Percentiles rank a stretch among this genome's conserved stretches.
Conservation (phyloP, 1,284 basidiomycete genomes). For the Malassezia cuniculi region DNA sequence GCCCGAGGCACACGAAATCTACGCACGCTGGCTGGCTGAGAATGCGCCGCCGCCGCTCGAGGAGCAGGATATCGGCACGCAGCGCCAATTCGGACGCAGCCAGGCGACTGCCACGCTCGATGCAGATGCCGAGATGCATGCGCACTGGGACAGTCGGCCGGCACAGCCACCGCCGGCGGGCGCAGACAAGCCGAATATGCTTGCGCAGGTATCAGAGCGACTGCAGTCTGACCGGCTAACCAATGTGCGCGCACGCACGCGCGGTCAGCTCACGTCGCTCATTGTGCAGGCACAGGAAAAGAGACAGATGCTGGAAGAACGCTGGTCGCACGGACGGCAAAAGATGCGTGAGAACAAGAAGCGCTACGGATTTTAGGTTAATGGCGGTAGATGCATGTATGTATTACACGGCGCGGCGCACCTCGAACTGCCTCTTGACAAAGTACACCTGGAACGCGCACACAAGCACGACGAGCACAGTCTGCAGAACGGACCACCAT, state of each 20-base stretch:
- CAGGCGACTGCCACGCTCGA: slow-evolving; percentile 5
- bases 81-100: too few relatives aligned
- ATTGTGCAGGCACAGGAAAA: slow-evolving; percentile 32
- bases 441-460: slow-evolving; percentile 98
- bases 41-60: neutral
- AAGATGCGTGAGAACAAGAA: slow-evolving; percentile 13
- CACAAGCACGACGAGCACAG: slow-evolving; percentile 69
- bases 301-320: slow-evolving; percentile 25
- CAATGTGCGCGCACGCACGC: slow-evolving; percentile 20
- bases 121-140: slow-evolving; percentile 3
- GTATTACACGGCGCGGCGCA: slow-evolving; percentile 9
- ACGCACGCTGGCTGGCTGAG: slow-evolving; percentile 17
- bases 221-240: slow-evolving; percentile 22
- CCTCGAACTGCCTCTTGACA: slow-evolving; percentile 54
- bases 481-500: slow-evolving; percentile 94
- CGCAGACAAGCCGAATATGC: slow-evolving; percentile 17
- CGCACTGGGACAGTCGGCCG: slow-evolving; percentile 9
- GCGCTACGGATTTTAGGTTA: slow-evolving; percentile 23
- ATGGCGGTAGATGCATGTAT: neutral
- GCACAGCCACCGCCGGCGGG: slow-evolving; percentile 15
- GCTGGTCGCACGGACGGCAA: slow-evolving; percentile 23
- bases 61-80: too few relatives aligned
- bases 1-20: slow-evolving; percentile 33
- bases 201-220: slow-evolving; percentile 11
- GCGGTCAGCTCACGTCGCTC: slow-evolving; percentile 35